Evolutionary conservation across 2,329 filamentous ascomycete species (phyloP), one percentile per base, ranked within the genome.

Genomic region (Colletotrichum truncatum): DNA sequence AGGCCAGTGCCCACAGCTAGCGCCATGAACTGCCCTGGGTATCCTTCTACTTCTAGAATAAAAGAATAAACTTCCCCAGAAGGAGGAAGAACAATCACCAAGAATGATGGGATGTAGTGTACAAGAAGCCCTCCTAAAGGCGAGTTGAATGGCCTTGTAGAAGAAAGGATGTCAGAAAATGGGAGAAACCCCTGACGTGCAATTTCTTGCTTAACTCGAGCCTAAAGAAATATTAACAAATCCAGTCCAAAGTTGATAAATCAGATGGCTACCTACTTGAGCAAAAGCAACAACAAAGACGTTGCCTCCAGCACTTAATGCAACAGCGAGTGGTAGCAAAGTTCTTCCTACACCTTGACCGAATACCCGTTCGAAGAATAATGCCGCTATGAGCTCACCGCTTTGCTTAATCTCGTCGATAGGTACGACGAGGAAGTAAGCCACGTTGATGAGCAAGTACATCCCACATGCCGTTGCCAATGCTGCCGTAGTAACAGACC

Each of bases 251-350:
- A n/a, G 6, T 38, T 21, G n/a, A 4, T 30, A 25, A 75, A 83
- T 70, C 21, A n/a, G 21, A 49, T 6, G 12, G 6, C 34, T 8
- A 36, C 46, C 3, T 80, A 91, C 90, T 74, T 90, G 75, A 1
- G 89, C 84, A 73, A 92, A 93, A 0, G 88, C 88, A 2, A 91
- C 89, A 0, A 91, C 89, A 84, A 93, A 89, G 12, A 93, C 90
- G 72, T 93, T 93, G 0, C 90, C 91, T 2, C 83, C 85, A 0
- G 89, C 89, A 1, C 89, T 91, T 23, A 91, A 76, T 0, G 90
- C 90, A 32, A 93, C 88, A 0, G 87, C 85, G 8, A 91, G 74
- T 0, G 89, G 87, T 3, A 92, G 77, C 2, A 91, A 76, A 1
- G 80, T 81, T 32, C 83, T 82, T 0, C 89, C 90, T 9, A 91